Conservation (phyloP, 257 asterid species). For the Ballota nigra region DNA sequence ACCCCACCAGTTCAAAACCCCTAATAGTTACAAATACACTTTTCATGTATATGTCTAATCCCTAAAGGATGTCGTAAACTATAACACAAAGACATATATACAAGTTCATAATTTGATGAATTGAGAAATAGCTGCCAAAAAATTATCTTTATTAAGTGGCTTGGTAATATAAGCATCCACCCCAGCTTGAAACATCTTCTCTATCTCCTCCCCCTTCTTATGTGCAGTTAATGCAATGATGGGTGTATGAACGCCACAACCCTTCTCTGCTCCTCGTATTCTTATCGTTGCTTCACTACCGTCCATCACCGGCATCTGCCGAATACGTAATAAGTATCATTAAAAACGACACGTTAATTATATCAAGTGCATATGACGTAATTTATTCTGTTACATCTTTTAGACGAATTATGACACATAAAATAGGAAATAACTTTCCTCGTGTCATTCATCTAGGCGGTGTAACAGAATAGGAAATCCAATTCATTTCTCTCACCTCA, state of each 20-base stretch:
- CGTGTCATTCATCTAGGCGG: not conserved
- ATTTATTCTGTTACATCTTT: not conserved
- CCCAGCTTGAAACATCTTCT: slow-evolving; percentile 56
- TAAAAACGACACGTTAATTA: not conserved
- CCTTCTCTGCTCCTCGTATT: slow-evolving; percentile 56
- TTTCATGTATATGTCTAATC: not conserved
- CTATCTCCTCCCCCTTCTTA: slow-evolving; percentile 33
- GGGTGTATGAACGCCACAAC: slow-evolving; percentile 42
- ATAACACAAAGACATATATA: not conserved
- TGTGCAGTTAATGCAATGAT: slow-evolving; percentile 79
- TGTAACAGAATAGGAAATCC: not conserved
- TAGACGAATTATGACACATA: not conserved
- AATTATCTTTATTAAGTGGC: slow-evolving; percentile 38
- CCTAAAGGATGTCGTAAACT: not conserved
- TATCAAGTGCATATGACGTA: not conserved
- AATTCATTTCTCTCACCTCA: slow-evolving; percentile 37
- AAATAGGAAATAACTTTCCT: not conserved
- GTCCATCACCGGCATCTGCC: slow-evolving; percentile 74
- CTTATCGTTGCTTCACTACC: slow-evolving; percentile 65
- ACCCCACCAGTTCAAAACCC: too few species aligned
- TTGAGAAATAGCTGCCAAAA: slow-evolving; percentile 32
- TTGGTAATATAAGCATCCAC: slow-evolving; percentile 61
- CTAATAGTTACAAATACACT: not conserved
- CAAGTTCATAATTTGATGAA: slow-evolving; percentile 1
- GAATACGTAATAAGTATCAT: not conserved